Conservation (phyloP, 2,329 filamentous ascomycete genomes). For the Talaromyces marneffei region DNA sequence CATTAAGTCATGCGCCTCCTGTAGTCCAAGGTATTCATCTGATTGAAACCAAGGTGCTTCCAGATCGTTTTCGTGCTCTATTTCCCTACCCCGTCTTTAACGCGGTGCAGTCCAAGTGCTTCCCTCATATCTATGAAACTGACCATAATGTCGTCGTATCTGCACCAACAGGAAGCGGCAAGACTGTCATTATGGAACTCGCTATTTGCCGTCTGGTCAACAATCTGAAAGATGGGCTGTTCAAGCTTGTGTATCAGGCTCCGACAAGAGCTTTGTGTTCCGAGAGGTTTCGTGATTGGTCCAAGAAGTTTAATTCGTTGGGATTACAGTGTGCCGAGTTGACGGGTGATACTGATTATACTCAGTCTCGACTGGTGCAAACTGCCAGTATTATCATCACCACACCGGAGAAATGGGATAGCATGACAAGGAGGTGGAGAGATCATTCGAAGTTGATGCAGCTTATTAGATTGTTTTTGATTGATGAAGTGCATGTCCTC, state of each 20-base stretch:
- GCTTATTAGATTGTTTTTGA: constrained; percentile 71
- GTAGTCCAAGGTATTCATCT: constrained; percentile 56
- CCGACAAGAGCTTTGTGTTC: constrained; percentile 78
- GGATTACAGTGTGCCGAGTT: constrained; percentile 67
- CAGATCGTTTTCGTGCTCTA: constrained; percentile 62
- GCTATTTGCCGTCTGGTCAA: constrained; percentile 69
- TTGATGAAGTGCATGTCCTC: constrained; percentile 83
- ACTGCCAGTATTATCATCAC: constrained; percentile 77
- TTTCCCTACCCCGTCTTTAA: constrained; percentile 76
- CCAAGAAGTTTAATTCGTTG: constrained; percentile 63
- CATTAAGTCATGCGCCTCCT: constrained; percentile 34
- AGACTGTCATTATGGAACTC: constrained; percentile 75
- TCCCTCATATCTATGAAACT: constrained; percentile 58
- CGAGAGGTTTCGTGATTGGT: constrained; percentile 72
- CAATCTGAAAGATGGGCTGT: constrained; percentile 52
- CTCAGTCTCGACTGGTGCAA: constrained; percentile 62
- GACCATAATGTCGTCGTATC: constrained; percentile 74
- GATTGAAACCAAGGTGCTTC: constrained; percentile 55
- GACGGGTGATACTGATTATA: constrained; percentile 70
- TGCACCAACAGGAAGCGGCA: constrained; percentile 78
- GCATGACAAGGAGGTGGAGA: constrained; percentile 79
- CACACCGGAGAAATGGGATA: constrained; percentile 89
- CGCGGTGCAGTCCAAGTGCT: constrained; percentile 75
- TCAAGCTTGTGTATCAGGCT: constrained; percentile 80
- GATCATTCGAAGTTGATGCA: constrained; percentile 70